Percentiles rank a stretch among this genome's conserved stretches.
Evolutionary conservation across 2,329 filamentous ascomycete genomes (phyloP).

Genomic region (Trichoderma breve): DNA sequence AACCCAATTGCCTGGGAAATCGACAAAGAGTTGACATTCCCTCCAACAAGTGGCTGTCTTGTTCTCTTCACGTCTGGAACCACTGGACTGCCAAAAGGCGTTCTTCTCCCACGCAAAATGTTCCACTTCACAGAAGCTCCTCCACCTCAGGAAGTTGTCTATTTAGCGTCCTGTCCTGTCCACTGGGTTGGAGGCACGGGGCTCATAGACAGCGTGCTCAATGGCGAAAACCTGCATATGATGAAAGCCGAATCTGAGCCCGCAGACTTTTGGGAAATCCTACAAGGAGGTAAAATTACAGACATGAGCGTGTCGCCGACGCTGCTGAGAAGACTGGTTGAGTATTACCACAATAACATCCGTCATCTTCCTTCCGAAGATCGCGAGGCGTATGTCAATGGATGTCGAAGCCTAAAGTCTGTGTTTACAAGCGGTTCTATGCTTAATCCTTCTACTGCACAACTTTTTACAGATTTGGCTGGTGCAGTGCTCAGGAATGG

Average conservation of each 20-base stretch:
- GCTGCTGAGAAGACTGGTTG: background rate
- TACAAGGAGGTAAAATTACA: background rate
- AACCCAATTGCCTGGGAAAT: background rate
- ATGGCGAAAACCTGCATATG: background rate
- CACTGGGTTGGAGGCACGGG: background rate
- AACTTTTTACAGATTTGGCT: background rate
- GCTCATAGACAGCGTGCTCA: background rate
- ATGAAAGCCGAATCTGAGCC: background rate
- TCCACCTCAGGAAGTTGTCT: background rate
- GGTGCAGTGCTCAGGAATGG: background rate
- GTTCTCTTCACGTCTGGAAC: slow-evolving; percentile 53
- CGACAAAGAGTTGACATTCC: background rate
- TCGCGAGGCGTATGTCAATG: background rate
- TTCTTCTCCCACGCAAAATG: slow-evolving; percentile 50
- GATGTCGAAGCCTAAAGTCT: background rate
- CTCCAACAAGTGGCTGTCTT: slow-evolving; percentile 32
- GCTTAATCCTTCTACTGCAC: background rate
- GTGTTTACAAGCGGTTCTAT: background rate
- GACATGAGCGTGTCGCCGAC: background rate
- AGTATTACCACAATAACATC: background rate
- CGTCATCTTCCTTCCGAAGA: background rate
- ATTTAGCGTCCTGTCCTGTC: background rate
- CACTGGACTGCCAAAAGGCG: slow-evolving; percentile 49
- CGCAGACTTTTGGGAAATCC: background rate
- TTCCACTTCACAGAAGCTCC: background rate